Base-by-base conservation (phyloP, 129 eudicot species). In the Artemisia argyi region DNA sequence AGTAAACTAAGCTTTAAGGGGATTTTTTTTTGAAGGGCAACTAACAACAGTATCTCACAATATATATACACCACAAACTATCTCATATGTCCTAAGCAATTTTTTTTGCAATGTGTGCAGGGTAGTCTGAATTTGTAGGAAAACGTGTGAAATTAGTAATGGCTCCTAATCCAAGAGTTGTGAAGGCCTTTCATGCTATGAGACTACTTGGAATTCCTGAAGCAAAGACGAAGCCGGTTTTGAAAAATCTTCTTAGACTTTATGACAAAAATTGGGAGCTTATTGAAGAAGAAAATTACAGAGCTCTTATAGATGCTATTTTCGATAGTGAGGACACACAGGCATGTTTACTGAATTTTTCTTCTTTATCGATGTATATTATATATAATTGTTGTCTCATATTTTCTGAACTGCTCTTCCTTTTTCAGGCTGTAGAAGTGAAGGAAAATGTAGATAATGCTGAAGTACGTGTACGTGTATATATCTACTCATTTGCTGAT, bases 221-320 rank as follows among this genome's bases (percentile, higher is more conserved):
- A 64, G 88, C 71, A 55, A 84, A 69, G 51, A 83, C 82, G 63
- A 94, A 94, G 49, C 96, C 91, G 1, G 96, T 88, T 4, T 68
- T 94, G 77, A 94, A 94, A 76, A 81, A 58, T 17, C 90, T 94
- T 47, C 13, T 94, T 35, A 83, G 86, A 71, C 15, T 94, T 80
- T 94, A 82, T 79, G 96, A 94, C 5, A 85, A 90, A 69, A 90
- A 90, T 48, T 94, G 94, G 99, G 93, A 79, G 61, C 91, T 84
- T 18, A 94, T 94, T 56, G 99, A 88, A 83, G 84, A 79, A 79
- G 99, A 90, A 75, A 88, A 86, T 47, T 90, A 94, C 71, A 80
- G 99, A 69, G 93, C 81, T 57, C 96, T 90, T 65, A 91, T 86
- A 32, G 97, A 94, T 84, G 96, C 99, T 74, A 91, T 90, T 76